A percentile compares a stretch with the other conserved stretches of the same genome.
Conservation (phyloP, 2,329 filamentous ascomycete species). For the Thielaviopsis populi region DNA sequence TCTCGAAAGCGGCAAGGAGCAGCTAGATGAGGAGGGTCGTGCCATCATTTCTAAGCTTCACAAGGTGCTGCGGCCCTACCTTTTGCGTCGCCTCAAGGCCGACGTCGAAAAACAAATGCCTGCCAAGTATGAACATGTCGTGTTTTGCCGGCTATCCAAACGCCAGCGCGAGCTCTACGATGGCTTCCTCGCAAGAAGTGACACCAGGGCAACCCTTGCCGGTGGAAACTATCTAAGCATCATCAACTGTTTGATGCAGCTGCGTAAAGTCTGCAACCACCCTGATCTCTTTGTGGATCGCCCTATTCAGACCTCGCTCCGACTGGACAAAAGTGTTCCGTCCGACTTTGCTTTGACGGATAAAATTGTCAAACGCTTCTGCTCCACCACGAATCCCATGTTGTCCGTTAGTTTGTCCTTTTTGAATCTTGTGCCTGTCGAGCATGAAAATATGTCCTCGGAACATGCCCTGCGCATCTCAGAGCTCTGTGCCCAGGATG, state of each 20-base stretch:
- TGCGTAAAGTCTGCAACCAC: constrained; percentile 96
- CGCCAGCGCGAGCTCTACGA: constrained; percentile 92
- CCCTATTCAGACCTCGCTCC: constrained; percentile 92
- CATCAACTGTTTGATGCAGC: constrained; percentile 95
- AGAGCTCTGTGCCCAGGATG: constrained; percentile 7
- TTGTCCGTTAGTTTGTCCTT: constrained; percentile 57
- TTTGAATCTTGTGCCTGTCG: constrained; percentile 56
- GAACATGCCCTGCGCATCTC: constrained; percentile 23
- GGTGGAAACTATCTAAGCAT: constrained; percentile 96
- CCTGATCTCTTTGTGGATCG: constrained; percentile 92
- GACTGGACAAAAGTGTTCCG: constrained; percentile 64
- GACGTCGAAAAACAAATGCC: constrained; percentile 99
- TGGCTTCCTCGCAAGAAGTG: constrained; percentile 79
- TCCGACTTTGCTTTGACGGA: constrained; percentile 38
- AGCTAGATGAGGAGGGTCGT: constrained; percentile 86
- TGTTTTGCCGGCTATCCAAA: constrained; percentile 89
- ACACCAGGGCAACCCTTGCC: constrained; percentile 75
- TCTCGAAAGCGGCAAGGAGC: constrained; percentile 80
- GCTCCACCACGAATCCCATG: constrained; percentile 30
- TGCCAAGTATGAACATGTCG: constrained; percentile 91
- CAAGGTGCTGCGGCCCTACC: constrained; percentile 80
- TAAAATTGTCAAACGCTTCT: constrained; percentile 47
- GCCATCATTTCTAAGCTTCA: constrained; percentile 87
- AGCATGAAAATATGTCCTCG: constrained; percentile 35
- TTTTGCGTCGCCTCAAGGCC: constrained; percentile 79